Percentiles rank a stretch among this genome's conserved stretches.
Evolutionary conservation across 176 grass and related monocot genomes (phyloP).

Genomic region (Puya raimondii): DNA sequence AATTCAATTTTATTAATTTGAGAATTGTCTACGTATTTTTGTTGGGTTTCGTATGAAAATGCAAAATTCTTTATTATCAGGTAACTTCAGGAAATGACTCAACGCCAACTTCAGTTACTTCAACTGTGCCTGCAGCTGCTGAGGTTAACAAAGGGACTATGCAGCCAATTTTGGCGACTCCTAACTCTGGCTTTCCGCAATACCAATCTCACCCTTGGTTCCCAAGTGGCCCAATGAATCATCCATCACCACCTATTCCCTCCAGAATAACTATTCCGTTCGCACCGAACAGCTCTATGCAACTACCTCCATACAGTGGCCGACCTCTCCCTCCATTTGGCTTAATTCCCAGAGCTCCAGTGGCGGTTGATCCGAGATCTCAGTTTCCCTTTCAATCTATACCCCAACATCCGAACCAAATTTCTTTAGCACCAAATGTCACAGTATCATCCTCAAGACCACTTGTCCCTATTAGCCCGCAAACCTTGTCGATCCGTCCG

Average conservation of each 20-base stretch:
- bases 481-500: slow-evolving; percentile 11
- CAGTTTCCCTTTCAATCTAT: slow-evolving; percentile 24
- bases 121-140: slow-evolving; percentile 18
- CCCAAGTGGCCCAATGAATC: slow-evolving; percentile 24
- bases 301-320: slow-evolving; percentile 34
- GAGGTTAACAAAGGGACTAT: slow-evolving; percentile 28
- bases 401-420: slow-evolving; percentile 29
- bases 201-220: slow-evolving; percentile 58
- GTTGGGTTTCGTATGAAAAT: not conserved
- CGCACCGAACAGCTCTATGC: slow-evolving; percentile 37
- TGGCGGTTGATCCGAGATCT: slow-evolving; percentile 25
- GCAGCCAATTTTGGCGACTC: slow-evolving; percentile 24
- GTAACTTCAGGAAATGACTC: slow-evolving; percentile 24
- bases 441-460: not conserved
- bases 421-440: not conserved
- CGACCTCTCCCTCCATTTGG: slow-evolving; percentile 35
- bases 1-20: not conserved
- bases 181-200: slow-evolving; percentile 35
- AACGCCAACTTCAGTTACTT: slow-evolving; percentile 26
- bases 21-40: not conserved
- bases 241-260: slow-evolving; percentile 27
- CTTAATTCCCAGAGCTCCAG: slow-evolving; percentile 30
- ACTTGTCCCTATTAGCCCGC: slow-evolving; percentile 18
- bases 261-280: slow-evolving; percentile 16
- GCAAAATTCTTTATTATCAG: slow-evolving; percentile 17